Percentiles rank a stretch among this genome's conserved stretches.
Evolutionary conservation across 495 filamentous ascomycete genomes (phyloP).

Genomic region (Thozetella sp.): DNA sequence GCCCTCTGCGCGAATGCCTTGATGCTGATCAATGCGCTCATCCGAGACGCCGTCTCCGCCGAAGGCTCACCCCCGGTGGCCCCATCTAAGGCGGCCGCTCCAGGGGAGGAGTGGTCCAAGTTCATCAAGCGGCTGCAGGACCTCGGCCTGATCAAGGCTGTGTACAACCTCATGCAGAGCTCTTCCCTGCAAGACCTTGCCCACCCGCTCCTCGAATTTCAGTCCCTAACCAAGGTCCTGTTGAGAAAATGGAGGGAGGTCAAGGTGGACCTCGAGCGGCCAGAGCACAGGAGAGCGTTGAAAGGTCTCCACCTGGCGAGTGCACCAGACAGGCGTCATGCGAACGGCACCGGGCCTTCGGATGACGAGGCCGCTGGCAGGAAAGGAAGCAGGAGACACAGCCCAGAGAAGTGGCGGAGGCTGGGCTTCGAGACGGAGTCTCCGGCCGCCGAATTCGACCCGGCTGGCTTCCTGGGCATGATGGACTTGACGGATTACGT

Average conservation of each 20-base stretch:
- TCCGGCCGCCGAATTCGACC: conserved; percentile 81
- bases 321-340: conserved; percentile 59
- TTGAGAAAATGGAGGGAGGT: conserved; percentile 90
- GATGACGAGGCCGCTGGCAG: conserved; percentile 34
- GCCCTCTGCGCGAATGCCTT: conserved; percentile 94
- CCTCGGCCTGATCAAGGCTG: conserved; percentile 88
- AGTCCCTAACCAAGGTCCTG: conserved; percentile 87
- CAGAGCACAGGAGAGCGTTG: conserved; percentile 85
- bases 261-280: conserved; percentile 77
- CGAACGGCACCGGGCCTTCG: conserved; percentile 26
- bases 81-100: conserved; percentile 25
- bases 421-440: conserved; percentile 91
- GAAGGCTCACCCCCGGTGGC: conserved; percentile 50
- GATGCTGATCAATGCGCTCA: conserved; percentile 91
- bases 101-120: conserved; percentile 83
- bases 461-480: conserved; percentile 89
- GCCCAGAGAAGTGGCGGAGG: conserved; percentile 92
- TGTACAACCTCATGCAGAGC: conserved; percentile 90
- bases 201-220: conserved; percentile 91
- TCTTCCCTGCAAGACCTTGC: conserved; percentile 92
- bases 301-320: conserved; percentile 85
- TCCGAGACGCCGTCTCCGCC: conserved; percentile 89
- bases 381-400: conserved; percentile 66
- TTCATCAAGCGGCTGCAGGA: conserved; percentile 94
- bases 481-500: conserved; percentile 97